Evolutionary conservation across 495 filamentous ascomycete species (phyloP).

Genomic region (Lichenothelia convexa): DNA sequence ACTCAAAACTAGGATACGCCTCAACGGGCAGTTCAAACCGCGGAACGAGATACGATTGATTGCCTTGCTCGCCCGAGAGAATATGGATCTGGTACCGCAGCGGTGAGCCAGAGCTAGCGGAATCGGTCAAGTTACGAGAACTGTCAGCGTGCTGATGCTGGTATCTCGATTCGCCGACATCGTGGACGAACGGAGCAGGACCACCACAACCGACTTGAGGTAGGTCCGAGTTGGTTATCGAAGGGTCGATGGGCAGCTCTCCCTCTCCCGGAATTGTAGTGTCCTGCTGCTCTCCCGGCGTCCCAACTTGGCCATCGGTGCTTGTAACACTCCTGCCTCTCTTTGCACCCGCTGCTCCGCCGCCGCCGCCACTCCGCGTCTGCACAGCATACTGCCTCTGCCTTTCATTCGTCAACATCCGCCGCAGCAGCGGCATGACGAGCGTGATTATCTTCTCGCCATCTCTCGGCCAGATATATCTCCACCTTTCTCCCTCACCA

Average conservation of each 20-base stretch:
- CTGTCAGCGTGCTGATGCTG: not conserved
- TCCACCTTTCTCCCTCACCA: constrained; percentile 11
- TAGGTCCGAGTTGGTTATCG: too few species aligned
- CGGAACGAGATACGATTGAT: too few species aligned
- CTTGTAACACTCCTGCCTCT: not conserved
- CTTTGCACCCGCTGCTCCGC: not conserved
- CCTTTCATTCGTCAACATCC: constrained; percentile 48
- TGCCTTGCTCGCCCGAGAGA: too few species aligned
- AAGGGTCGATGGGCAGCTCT: not conserved
- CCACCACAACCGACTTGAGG: too few species aligned
- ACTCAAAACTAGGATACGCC: too few species aligned
- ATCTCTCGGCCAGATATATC: constrained; percentile 34
- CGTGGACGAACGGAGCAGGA: too few species aligned
- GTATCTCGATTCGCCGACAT: not conserved
- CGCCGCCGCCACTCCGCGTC: constrained; percentile 29
- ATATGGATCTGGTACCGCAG: too few species aligned
- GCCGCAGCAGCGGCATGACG: constrained; percentile 37
- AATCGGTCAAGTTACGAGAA: too few species aligned
- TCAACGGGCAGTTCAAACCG: too few species aligned
- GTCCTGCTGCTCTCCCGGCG: not conserved
- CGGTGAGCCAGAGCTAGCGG: too few species aligned
- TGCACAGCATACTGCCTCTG: constrained; percentile 44
- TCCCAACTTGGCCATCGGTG: not conserved
- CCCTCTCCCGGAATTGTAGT: not conserved
- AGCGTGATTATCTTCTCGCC: constrained; percentile 36